These are phyloP conservation scores for Penicillium hordei DNA, from an alignment of 2,329 filamentous ascomycete genomes.

Conservation along the genomic window DNA sequence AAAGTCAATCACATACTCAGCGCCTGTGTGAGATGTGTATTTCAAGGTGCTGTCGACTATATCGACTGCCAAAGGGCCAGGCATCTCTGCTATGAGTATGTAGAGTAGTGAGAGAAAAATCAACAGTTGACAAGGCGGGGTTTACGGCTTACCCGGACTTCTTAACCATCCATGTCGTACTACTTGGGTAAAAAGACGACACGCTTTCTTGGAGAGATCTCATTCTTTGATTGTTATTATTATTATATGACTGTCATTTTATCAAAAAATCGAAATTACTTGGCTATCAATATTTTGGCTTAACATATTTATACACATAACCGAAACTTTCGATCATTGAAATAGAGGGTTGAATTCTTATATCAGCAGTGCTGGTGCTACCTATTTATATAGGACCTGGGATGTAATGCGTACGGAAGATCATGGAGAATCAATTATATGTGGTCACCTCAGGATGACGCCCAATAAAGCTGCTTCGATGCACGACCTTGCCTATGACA, in stretches of 20 bases:
- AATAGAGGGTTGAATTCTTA: too few relatives aligned
- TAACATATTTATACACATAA: too few relatives aligned
- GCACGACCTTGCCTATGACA: not conserved
- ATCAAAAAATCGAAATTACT: too few relatives aligned
- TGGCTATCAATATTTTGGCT: too few relatives aligned
- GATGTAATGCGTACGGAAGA: not conserved
- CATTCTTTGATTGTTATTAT: too few relatives aligned
- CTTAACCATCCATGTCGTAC: not conserved
- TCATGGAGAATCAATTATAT: not conserved
- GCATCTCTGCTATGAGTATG: not conserved
- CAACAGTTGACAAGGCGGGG: not conserved
- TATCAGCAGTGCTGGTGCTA: too few relatives aligned
- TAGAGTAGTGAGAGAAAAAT: not conserved
- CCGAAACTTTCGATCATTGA: too few relatives aligned
- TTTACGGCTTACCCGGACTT: not conserved
- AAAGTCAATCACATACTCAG: slow-evolving; percentile 18
- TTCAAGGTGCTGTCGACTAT: slow-evolving; percentile 16
- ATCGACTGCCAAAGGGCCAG: slow-evolving; percentile 1
- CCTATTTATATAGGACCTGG: not conserved
- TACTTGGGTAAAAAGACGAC: not conserved
- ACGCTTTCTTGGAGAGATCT: not conserved
- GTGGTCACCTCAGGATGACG: not conserved
- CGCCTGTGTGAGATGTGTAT: slow-evolving; percentile 18
- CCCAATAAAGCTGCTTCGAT: not conserved
- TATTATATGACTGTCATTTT: not conserved